These are phyloP conservation scores for Aspergillus aculeatus DNA, from an alignment of 2,329 filamentous ascomycete genomes.

Conservation along the genomic window DNA sequence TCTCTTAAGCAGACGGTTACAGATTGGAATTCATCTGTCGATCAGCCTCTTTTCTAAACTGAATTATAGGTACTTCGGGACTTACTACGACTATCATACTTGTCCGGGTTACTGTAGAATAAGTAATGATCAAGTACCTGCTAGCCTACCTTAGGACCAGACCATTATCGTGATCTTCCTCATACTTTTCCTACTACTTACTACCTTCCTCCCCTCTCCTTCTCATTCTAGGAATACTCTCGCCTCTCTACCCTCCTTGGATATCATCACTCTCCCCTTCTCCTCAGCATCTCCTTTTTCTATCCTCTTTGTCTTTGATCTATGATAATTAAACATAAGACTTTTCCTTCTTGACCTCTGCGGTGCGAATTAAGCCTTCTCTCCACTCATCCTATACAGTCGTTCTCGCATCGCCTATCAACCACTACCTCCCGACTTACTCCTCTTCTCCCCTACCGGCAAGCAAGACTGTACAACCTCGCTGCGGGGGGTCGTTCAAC, in stretches of 20 bases:
- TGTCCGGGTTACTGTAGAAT: not conserved
- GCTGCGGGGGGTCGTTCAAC: conserved; percentile 10
- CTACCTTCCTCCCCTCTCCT: not conserved
- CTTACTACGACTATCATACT: not conserved
- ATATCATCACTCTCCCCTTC: not conserved
- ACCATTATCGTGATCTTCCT: not conserved
- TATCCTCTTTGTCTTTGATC: conserved; percentile 8
- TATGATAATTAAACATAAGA: not conserved
- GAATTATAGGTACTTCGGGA: not conserved
- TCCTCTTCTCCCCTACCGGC: not conserved
- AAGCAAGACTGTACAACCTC: conserved; percentile 9
- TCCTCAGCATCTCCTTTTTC: not conserved
- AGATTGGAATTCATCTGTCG: not conserved
- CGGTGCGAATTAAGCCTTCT: not conserved
- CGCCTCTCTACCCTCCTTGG: too few species aligned
- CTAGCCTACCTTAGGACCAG: not conserved
- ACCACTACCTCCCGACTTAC: not conserved
- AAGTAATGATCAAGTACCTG: not conserved
- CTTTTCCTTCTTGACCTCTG: not conserved
- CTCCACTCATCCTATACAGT: not conserved
- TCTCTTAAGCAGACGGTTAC: not conserved
- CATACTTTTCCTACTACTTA: not conserved
- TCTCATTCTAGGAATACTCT: not conserved
- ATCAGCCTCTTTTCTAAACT: not conserved
- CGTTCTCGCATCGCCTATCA: not conserved